These are phyloP conservation scores for Decorospora gaudefroyi DNA, from an alignment of 2,329 filamentous ascomycete species.

Conservation along the genomic window DNA sequence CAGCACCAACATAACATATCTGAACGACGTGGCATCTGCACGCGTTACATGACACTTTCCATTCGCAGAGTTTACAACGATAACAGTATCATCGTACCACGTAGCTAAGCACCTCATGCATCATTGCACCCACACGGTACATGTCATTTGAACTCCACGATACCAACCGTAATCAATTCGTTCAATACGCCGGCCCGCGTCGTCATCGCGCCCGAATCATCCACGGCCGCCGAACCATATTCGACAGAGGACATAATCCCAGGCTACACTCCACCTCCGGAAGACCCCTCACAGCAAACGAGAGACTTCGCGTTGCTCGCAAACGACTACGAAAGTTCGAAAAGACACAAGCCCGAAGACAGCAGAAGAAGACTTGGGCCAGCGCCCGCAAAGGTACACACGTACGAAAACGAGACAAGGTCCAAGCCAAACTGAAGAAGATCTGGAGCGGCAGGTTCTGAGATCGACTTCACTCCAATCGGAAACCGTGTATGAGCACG, in stretches of 20 bases:
- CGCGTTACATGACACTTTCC: background rate
- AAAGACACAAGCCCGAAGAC: slow-evolving; percentile 1
- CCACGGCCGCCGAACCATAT: background rate
- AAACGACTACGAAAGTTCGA: slow-evolving; percentile 14
- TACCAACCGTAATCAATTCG: background rate
- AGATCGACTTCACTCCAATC: background rate
- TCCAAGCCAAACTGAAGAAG: slow-evolving; percentile 5
- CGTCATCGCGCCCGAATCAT: background rate
- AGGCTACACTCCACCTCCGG: slow-evolving; percentile 1
- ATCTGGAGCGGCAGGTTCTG: slow-evolving; percentile 1
- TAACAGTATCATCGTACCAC: background rate
- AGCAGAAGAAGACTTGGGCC: background rate
- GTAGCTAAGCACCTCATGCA: background rate
- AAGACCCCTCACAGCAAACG: slow-evolving; percentile 2
- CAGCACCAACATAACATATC: background rate
- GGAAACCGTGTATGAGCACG: slow-evolving; percentile 7
- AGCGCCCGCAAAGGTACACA: background rate
- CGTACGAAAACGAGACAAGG: slow-evolving; percentile 1
- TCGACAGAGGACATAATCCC: background rate
- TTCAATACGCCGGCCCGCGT: background rate
- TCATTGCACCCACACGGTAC: background rate
- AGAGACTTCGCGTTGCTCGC: slow-evolving; percentile 13
- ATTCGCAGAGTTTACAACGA: background rate
- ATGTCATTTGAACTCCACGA: slow-evolving; percentile 1
- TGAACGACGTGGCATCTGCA: background rate